Conservation (phyloP, 164 flowering plant species). For the Aristolochia californica region DNA sequence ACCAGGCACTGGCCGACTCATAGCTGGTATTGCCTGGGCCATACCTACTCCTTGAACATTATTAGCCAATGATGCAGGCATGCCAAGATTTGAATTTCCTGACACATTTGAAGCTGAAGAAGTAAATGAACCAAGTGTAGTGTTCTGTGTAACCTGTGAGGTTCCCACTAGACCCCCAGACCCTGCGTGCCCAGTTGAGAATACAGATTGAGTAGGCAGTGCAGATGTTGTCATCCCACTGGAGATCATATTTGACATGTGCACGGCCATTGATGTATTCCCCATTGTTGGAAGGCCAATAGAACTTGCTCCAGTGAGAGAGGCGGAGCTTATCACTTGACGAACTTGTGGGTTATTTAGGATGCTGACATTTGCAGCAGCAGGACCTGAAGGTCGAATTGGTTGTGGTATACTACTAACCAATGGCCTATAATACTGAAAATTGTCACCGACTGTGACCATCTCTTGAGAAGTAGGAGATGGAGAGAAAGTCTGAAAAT, state of each 20-base stretch:
- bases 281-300: slow-evolving; percentile 62
- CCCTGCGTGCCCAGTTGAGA: slow-evolving; percentile 64
- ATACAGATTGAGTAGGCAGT: slow-evolving; percentile 49
- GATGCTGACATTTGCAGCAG: slow-evolving; percentile 75
- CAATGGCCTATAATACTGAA: slow-evolving; percentile 58
- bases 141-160: slow-evolving; percentile 45
- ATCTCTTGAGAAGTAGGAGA: slow-evolving; percentile 60
- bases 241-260: slow-evolving; percentile 86
- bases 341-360: slow-evolving; percentile 80
- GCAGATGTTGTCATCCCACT: slow-evolving; percentile 75
- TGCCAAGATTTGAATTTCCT: slow-evolving; percentile 49
- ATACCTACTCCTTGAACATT: slow-evolving; percentile 54
- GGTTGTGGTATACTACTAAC: slow-evolving; percentile 45
- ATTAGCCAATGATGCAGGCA: slow-evolving; percentile 47
- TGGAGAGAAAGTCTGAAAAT: slow-evolving; percentile 63
- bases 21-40: slow-evolving; percentile 48
- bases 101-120: slow-evolving; percentile 49
- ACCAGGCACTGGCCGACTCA: slow-evolving; percentile 31
- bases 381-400: slow-evolving; percentile 47
- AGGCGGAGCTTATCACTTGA: slow-evolving; percentile 52
- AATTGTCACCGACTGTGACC: slow-evolving; percentile 39
- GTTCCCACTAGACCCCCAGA: slow-evolving; percentile 46
- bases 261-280: slow-evolving; percentile 63
- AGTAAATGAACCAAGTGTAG: slow-evolving; percentile 42
- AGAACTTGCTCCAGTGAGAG: slow-evolving; percentile 55